Conservation (phyloP, 768 basidiomycete species). For the Termitomyces sp. region DNA sequence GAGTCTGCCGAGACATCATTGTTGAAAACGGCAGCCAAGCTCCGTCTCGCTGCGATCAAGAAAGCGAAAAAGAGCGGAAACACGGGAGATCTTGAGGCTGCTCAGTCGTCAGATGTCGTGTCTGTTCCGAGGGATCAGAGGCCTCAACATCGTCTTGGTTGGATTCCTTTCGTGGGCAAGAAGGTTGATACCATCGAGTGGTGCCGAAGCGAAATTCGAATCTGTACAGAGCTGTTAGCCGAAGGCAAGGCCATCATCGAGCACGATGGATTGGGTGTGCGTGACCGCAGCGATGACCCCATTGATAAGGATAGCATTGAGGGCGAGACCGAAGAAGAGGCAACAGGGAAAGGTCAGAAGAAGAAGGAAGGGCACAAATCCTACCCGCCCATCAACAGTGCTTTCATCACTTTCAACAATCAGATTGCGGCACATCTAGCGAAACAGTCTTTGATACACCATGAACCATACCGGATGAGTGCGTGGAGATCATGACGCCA, state of each 20-base stretch:
- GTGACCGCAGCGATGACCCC: slow-evolving; percentile 11
- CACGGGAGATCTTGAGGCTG: slow-evolving; percentile 19
- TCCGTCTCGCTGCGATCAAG: slow-evolving; percentile 54
- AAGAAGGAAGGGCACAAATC: slow-evolving; percentile 16
- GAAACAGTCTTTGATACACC: slow-evolving; percentile 68
- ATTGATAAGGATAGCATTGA: slow-evolving; percentile 9
- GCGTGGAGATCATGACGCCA: slow-evolving; percentile 10
- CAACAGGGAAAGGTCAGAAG: neutral
- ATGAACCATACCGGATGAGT: slow-evolving; percentile 82
- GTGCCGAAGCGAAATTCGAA: slow-evolving; percentile 71
- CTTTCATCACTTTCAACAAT: slow-evolving; percentile 88
- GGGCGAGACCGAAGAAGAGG: slow-evolving; percentile 5
- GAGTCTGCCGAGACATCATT: slow-evolving; percentile 83
- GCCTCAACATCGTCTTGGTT: slow-evolving; percentile 74
- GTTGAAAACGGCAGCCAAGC: slow-evolving; percentile 71
- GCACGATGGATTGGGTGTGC: slow-evolving; percentile 24
- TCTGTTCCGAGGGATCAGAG: slow-evolving; percentile 67
- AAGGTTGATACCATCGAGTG: slow-evolving; percentile 95
- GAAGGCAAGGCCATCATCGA: slow-evolving; percentile 39
- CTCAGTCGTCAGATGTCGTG: slow-evolving; percentile 17
- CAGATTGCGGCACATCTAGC: slow-evolving; percentile 94
- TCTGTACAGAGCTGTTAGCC: slow-evolving; percentile 50
- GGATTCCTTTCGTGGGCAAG: slow-evolving; percentile 63
- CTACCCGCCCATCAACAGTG: slow-evolving; percentile 64
- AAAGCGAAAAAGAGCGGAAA: slow-evolving; percentile 34